A percentile compares a stretch with the other conserved stretches of the same genome.
Evolutionary conservation across 2,329 filamentous ascomycete species (phyloP).

Genomic region (Botrytis tulipae): DNA sequence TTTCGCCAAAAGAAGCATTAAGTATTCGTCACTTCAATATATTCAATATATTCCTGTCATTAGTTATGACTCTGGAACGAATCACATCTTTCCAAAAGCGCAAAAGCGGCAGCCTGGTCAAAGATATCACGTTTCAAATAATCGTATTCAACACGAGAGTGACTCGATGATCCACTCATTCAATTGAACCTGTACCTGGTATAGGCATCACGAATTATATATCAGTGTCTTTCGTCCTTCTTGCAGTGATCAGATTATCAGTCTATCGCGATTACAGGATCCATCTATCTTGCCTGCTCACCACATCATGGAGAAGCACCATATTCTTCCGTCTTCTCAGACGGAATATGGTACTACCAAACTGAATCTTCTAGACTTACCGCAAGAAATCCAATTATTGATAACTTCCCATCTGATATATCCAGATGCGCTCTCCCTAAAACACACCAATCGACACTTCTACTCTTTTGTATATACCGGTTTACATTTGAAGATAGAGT

Average conservation of each 20-base stretch:
- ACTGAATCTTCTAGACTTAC: slow-evolving; percentile 43
- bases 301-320: neutral
- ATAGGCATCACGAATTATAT: neutral
- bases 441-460: slow-evolving; percentile 64
- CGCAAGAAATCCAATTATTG: slow-evolving; percentile 65
- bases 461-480: slow-evolving; percentile 64
- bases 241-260: neutral
- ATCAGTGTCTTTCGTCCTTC: neutral
- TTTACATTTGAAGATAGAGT: slow-evolving; percentile 63
- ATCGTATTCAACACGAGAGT: slow-evolving; percentile 4
- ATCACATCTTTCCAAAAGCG: neutral
- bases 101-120: slow-evolving; percentile 8
- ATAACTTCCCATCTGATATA: slow-evolving; percentile 62
- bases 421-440: slow-evolving; percentile 68
- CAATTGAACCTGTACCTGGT: neutral
- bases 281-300: neutral
- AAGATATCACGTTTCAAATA: slow-evolving; percentile 8
- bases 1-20: neutral
- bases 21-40: slow-evolving; percentile 1
- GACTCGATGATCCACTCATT: neutral
- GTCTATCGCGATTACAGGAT: neutral
- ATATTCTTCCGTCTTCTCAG: neutral
- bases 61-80: neutral
- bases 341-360: neutral
- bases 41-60: neutral